Evolutionary conservation across 1,139 yeast genomes (phyloP), one percentile per base, ranked within the genome.

Genomic region (Yamadazyma diddensiae): DNA sequence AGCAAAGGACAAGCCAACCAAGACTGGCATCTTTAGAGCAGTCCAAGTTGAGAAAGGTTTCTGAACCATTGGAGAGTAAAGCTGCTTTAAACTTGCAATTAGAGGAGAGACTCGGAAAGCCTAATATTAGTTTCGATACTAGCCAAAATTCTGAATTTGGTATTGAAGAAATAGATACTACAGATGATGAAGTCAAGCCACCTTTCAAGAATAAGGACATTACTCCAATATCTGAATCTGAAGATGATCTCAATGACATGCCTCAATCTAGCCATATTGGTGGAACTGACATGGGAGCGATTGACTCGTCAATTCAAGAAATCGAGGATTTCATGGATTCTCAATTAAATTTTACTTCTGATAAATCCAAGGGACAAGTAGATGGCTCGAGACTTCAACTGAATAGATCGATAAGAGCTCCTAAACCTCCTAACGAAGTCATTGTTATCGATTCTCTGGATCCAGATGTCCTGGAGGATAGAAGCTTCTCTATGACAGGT

Each of bases 261-360:
- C 21, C 33, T 7, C 30, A 36, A 24, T 21, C 31, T 15, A 21
- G 32, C 14, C 21, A 31, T 13, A 26, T 24, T 3, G 26, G 14
- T 11, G 15, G 26, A 7, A 19, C 21, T 10, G 29, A 26, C 4
- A 15, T 24, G 19, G 24, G 27, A 5, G 33, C 40, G 5, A 45
- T 45, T n/a, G 47, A 65, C 31, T 45, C 61, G 3, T 65, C 72
- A 1, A 65, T 68, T 30, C 69, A 65, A 43, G 74, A 69, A 28
- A 61, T 68, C 29, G 71, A 66, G 37, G 61, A 57, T 31, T 59
- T 62, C 45, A 58, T 68, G 57, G 70, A 65, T 32, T 54, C 62
- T 3, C 67, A 64, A 35, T 46, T 63, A 21, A 43, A 49, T 29
- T 51, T 55, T 29, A 52, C 46, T 3, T 24, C 27, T 9, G 31